These are phyloP conservation scores for Heritiera littoralis DNA, from an alignment of 345 rosid species.

Conservation along the genomic window DNA sequence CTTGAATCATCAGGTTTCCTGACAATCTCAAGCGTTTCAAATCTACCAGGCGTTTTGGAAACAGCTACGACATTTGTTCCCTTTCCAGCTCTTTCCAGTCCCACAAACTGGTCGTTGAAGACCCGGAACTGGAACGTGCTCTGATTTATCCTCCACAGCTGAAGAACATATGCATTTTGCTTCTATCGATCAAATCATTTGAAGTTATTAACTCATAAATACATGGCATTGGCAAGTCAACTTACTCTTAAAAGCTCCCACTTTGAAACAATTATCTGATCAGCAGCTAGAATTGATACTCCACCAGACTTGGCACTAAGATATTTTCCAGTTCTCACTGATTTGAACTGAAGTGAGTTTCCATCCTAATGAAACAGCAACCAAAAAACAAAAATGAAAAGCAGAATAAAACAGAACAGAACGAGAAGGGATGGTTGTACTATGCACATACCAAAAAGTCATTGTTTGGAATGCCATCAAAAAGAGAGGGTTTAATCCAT, in stretches of 20 bases:
- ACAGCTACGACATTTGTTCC: constrained; percentile 38
- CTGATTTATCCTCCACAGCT: constrained; percentile 59
- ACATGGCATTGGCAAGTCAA: background rate
- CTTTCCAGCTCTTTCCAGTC: constrained; percentile 33
- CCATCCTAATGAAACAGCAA: constrained; percentile 41
- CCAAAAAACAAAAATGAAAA: background rate
- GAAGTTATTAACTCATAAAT: no score
- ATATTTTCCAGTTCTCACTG: constrained; percentile 50
- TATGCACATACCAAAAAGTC: constrained; percentile 50
- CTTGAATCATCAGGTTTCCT: constrained; percentile 28
- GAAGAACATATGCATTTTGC: background rate
- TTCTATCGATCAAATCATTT: background rate
- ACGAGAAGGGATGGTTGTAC: no score
- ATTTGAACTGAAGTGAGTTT: constrained; percentile 51
- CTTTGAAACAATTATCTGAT: constrained; percentile 40
- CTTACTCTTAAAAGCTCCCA: constrained; percentile 58
- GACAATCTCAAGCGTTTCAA: constrained; percentile 47
- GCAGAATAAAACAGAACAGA: background rate
- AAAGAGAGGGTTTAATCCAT: constrained; percentile 70
- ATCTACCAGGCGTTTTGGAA: constrained; percentile 23
- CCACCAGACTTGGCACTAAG: constrained; percentile 57
- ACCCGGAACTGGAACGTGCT: constrained; percentile 47
- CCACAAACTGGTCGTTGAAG: constrained; percentile 47
- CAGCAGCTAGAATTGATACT: constrained; percentile 48
- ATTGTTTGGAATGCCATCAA: constrained; percentile 56